Evolutionary conservation across 331 rosid species (phyloP).

Genomic region (Acacia pycnantha): DNA sequence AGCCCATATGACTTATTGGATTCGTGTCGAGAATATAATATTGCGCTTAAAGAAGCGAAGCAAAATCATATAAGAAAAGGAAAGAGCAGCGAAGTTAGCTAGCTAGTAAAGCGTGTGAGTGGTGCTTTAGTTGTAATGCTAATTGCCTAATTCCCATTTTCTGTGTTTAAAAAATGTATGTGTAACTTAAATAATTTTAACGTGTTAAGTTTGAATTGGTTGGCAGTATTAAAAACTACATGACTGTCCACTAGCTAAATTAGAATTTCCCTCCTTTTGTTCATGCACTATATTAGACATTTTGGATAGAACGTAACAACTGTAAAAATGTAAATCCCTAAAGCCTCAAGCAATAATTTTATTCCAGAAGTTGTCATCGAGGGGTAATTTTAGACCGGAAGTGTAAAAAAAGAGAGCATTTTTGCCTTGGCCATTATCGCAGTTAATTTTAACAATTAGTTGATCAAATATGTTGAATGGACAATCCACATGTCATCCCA

Average conservation of each 20-base stretch:
- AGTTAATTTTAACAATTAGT: too few species aligned
- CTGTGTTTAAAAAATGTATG: not conserved
- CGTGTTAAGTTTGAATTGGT: not conserved
- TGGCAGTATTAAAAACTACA: not conserved
- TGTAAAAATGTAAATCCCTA: not conserved
- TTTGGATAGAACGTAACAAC: not conserved
- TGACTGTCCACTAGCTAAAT: not conserved
- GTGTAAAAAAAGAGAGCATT: too few species aligned
- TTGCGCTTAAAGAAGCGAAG: not conserved
- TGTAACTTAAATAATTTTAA: not conserved
- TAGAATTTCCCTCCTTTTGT: not conserved
- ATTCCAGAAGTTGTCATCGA: too few species aligned
- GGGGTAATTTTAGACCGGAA: fast-evolving
- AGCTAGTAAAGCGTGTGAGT: not conserved
- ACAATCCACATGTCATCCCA: fast-evolving
- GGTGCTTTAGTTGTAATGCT: conserved; percentile 19
- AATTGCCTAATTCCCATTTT: not conserved
- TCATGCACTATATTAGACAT: not conserved
- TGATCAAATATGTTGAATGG: too few species aligned
- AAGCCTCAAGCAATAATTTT: too few species aligned
- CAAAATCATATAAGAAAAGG: not conserved
- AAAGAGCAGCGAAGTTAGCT: conserved; percentile 9
- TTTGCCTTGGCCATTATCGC: fast-evolving
- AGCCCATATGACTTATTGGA: conserved; percentile 4
- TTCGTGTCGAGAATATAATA: conserved; percentile 26